Conservation (phyloP, 2,329 filamentous ascomycete genomes). For the Diplodia mutila region DNA sequence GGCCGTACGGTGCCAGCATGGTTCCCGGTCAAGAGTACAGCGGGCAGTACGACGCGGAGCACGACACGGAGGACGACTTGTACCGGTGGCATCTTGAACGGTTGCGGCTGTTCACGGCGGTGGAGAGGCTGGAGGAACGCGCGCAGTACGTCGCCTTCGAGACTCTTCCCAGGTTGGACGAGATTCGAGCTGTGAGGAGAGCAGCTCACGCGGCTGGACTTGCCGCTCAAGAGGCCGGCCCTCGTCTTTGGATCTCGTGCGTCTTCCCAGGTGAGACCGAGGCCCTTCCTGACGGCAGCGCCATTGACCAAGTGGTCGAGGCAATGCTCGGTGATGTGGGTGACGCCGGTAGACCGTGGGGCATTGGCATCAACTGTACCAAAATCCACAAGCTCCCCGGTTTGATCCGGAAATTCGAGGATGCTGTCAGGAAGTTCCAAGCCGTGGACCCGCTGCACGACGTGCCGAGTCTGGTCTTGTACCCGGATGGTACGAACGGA, state of each 20-base stretch:
- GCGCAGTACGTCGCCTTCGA: constrained; percentile 8
- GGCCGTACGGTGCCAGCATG: constrained; percentile 1
- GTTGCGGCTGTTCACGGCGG: background rate
- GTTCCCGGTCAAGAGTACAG: constrained; percentile 1
- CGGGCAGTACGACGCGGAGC: background rate
- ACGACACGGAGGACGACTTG: background rate
- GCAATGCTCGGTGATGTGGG: background rate
- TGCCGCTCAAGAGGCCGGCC: background rate
- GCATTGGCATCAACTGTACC: constrained; percentile 12
- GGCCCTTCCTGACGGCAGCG: background rate
- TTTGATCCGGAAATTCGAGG: background rate
- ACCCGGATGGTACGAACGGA: constrained; percentile 8
- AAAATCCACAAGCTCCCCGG: background rate
- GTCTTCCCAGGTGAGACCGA: background rate
- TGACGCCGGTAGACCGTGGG: background rate
- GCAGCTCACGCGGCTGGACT: background rate
- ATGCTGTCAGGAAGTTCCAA: background rate
- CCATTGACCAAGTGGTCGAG: background rate
- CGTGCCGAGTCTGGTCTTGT: background rate
- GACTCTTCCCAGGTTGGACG: constrained; percentile 3
- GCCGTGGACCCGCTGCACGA: background rate
- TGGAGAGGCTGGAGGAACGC: background rate
- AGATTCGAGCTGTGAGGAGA: constrained; percentile 3
- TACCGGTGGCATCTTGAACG: constrained; percentile 4
- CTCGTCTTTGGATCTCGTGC: constrained; percentile 6